phyloP scores from a whole-genome alignment of 345 rosid genomes.

The Punica granatum region DNA sequence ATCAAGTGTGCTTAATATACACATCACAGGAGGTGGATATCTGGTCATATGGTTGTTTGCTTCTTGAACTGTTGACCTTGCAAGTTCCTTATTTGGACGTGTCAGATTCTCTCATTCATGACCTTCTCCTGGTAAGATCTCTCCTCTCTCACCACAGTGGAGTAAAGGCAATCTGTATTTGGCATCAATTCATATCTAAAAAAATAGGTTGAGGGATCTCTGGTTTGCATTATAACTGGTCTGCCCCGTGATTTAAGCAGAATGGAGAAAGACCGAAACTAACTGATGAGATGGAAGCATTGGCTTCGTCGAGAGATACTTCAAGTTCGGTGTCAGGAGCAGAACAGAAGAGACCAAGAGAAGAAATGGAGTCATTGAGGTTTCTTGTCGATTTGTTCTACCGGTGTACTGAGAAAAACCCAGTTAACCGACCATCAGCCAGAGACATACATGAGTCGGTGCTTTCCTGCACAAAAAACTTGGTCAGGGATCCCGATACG shows the following conservation, averaged over 20 bases:
- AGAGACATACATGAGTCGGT: slow-evolving; percentile 44
- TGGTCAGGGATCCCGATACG: not conserved
- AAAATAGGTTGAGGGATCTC: not conserved
- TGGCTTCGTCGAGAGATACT: slow-evolving; percentile 29
- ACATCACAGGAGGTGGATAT: slow-evolving; percentile 83
- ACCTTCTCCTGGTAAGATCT: slow-evolving; percentile 55
- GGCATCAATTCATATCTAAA: not conserved
- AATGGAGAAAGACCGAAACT: slow-evolving; percentile 64
- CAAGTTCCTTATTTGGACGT: slow-evolving; percentile 57
- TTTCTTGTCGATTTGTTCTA: slow-evolving; percentile 61
- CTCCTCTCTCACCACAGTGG: not conserved
- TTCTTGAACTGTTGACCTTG: slow-evolving; percentile 79
- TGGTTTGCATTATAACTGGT: slow-evolving; percentile 4
- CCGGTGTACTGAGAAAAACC: slow-evolving; percentile 63
- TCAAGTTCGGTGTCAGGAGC: slow-evolving; percentile 19
- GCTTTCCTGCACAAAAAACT: slow-evolving; percentile 20
- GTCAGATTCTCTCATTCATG: slow-evolving; percentile 57
- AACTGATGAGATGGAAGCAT: slow-evolving; percentile 45
- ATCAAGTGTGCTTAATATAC: not conserved
- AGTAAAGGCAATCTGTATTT: not conserved
- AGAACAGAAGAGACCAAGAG: slow-evolving; percentile 28
- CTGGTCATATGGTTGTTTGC: slow-evolving; percentile 94
- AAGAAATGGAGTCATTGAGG: slow-evolving; percentile 40
- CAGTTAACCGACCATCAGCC: slow-evolving; percentile 60
- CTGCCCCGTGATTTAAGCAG: slow-evolving; percentile 28